A percentile compares a stretch with the other conserved stretches of the same genome.
phyloP scores from a whole-genome alignment of 192 early-diverging fungal species.

The Polychytrium aggregatum region DNA sequence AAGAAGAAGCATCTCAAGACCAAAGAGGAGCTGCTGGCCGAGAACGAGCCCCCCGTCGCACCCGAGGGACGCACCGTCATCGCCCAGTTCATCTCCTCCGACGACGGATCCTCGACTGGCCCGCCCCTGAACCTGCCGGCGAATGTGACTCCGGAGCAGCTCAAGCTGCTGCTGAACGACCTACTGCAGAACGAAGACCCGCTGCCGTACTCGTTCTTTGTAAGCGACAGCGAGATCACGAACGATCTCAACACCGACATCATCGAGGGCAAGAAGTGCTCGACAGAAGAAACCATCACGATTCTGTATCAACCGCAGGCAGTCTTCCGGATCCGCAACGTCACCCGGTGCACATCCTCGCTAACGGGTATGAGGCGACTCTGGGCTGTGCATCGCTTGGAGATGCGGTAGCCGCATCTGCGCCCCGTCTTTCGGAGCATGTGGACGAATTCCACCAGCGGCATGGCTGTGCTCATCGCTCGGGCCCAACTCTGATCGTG shows the following conservation, averaged over 20 bases:
- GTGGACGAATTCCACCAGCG: too few species aligned
- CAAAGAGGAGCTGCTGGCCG: too few species aligned
- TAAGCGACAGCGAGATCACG: constrained; percentile 74
- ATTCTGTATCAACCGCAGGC: constrained; percentile 94
- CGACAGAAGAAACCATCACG: constrained; percentile 79
- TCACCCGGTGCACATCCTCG: constrained; percentile 84
- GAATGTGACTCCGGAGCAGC: constrained; percentile 72
- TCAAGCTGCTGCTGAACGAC: constrained; percentile 81
- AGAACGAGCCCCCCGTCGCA: constrained; percentile 6
- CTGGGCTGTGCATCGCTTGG: too few species aligned
- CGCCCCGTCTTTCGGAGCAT: too few species aligned
- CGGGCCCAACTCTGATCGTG: too few species aligned
- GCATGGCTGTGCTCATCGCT: too few species aligned
- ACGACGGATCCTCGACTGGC: constrained; percentile 63
- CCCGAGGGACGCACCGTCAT: constrained; percentile 35
- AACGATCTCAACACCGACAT: constrained; percentile 68
- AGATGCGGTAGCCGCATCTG: too few species aligned
- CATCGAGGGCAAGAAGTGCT: constrained; percentile 58
- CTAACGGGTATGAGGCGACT: constrained; percentile 62
- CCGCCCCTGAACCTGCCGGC: constrained; percentile 84
- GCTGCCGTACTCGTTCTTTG: constrained; percentile 87
- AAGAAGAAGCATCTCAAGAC: too few species aligned
- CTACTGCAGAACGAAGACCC: constrained; percentile 80
- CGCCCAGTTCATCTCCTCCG: constrained; percentile 70
- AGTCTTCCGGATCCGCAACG: constrained; percentile 83